Base-by-base conservation (phyloP, 768 basidiomycete genomes). In the Mycena vulgaris region DNA sequence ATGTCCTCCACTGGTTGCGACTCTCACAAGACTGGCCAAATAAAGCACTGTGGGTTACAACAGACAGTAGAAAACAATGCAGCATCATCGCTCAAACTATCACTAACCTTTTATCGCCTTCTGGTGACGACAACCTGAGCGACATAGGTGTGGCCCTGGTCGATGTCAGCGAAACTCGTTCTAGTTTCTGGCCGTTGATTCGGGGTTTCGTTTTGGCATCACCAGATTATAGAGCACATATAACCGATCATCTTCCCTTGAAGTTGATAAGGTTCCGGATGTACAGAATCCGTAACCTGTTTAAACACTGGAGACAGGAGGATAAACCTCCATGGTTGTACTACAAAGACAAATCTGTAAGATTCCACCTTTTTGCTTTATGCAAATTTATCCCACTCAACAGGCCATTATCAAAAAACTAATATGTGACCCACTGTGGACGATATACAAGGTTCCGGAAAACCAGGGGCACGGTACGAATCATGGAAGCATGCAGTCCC, bases 21-120 rank as follows among this genome's bases (percentile, higher is more conserved):
- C 19, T 45, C 5, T 40, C 57, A 21, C 16, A 13, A 14, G 40
- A 30, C 17, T 45, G 57, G 57, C 57, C 21, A 5, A 40, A 45
- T 28, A 59, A 56, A 37, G 53, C 57, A n/a, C 19, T 59, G n/a
- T 59, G 57, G 57, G 42, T 59, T 17, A 59, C 57, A 14, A 16
- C 57, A 13, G 57, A 40, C 40, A 45, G 25, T 39, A 40, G 9
- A 28, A 25, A 59, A 7, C 11, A 5, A 42, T 16, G 23, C 10
- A 19, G 27, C 27, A 39, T 21, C 0, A 42, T 59, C n/a, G 39
- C 40, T 17, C 37, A 19, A n/a, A 27, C 19, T 6, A 21, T 25
- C 10, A 9, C 40, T 17, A 11, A 27, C 11, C 33, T 58, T 42
- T 42, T 59, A 5, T 59, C 57, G 39, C 27, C 57, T 17, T 11